Conservation (phyloP, 495 filamentous ascomycete species). For the Echria macrotheca region DNA sequence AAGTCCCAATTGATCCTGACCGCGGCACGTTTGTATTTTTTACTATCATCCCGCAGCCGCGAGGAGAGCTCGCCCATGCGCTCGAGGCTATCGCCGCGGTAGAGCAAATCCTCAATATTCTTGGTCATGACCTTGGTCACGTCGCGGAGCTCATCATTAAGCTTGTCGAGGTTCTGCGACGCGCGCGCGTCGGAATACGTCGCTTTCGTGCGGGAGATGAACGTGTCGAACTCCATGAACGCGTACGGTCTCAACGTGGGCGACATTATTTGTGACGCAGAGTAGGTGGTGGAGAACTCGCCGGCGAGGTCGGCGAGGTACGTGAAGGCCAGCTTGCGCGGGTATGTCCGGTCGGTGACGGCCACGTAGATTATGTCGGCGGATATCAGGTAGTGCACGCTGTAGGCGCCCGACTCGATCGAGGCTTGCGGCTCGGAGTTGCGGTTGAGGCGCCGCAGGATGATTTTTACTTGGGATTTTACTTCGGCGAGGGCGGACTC, state of each 20-base stretch:
- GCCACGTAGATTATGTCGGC: conserved; percentile 81
- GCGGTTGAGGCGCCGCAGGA: conserved; percentile 78
- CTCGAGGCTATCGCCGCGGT: conserved; percentile 90
- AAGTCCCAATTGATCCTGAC: conserved; percentile 98
- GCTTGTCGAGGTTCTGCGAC: conserved; percentile 75
- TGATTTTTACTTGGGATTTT: conserved; percentile 84
- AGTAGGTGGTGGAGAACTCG: conserved; percentile 89
- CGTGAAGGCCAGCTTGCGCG: conserved; percentile 96
- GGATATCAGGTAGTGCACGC: conserved; percentile 83
- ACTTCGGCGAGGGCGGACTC: conserved; percentile 78
- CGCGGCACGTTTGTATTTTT: conserved; percentile 86
- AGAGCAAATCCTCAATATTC: conserved; percentile 98
- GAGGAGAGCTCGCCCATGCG: conserved; percentile 93
- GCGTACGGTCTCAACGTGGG: conserved; percentile 82
- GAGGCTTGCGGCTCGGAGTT: conserved; percentile 85
- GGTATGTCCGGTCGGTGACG: conserved; percentile 90
- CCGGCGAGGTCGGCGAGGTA: conserved; percentile 88
- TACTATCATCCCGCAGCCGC: conserved; percentile 81
- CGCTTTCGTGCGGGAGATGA: conserved; percentile 87
- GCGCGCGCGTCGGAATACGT: conserved; percentile 93
- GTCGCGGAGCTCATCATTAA: conserved; percentile 94
- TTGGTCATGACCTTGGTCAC: conserved; percentile 99
- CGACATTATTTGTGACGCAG: conserved; percentile 61
- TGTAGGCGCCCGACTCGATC: conserved; percentile 76
- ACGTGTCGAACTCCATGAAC: conserved; percentile 96